A percentile compares a stretch with the other conserved stretches of the same genome.
Conservation (phyloP, 441 rosid species). For the Erodium moschatum region DNA sequence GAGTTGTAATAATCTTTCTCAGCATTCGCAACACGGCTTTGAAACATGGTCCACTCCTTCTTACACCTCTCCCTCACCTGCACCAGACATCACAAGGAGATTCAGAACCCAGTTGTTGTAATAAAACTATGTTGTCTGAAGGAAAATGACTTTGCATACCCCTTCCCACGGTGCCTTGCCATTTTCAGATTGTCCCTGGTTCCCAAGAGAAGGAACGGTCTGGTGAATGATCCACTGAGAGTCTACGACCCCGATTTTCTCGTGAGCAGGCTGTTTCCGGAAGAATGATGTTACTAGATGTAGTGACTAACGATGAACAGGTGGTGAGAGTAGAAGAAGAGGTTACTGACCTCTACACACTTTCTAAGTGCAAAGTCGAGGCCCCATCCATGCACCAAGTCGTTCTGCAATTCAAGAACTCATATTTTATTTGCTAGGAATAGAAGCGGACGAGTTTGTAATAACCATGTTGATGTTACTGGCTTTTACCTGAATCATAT, state of each 20-base stretch:
- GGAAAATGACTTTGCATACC: slow-evolving; percentile 32
- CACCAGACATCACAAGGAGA: not conserved
- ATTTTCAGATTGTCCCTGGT: slow-evolving; percentile 62
- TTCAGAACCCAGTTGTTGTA: not conserved
- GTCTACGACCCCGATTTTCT: slow-evolving; percentile 96
- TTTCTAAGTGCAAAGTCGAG: slow-evolving; percentile 87
- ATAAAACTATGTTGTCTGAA: not conserved
- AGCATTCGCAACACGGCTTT: slow-evolving; percentile 51
- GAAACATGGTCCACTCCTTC: slow-evolving; percentile 79
- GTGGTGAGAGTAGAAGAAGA: not conserved
- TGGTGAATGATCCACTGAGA: slow-evolving; percentile 97
- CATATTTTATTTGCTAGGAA: slow-evolving; percentile 1
- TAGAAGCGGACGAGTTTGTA: not conserved
- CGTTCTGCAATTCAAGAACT: slow-evolving; percentile 50
- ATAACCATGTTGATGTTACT: not conserved
- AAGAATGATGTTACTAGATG: not conserved
- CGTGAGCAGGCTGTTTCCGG: slow-evolving; percentile 75
- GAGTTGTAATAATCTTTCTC: slow-evolving; percentile 47
- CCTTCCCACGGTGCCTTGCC: slow-evolving; percentile 83
- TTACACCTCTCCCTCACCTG: slow-evolving; percentile 92
- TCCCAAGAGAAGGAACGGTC: slow-evolving; percentile 83
- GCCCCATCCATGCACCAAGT: slow-evolving; percentile 99
- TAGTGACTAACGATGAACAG: not conserved
- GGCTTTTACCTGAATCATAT: slow-evolving; percentile 79
- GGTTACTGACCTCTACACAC: slow-evolving; percentile 67